These are phyloP conservation scores for Aspergillus ibericus DNA, from an alignment of 2,329 filamentous ascomycete genomes.

Conservation along the genomic window DNA sequence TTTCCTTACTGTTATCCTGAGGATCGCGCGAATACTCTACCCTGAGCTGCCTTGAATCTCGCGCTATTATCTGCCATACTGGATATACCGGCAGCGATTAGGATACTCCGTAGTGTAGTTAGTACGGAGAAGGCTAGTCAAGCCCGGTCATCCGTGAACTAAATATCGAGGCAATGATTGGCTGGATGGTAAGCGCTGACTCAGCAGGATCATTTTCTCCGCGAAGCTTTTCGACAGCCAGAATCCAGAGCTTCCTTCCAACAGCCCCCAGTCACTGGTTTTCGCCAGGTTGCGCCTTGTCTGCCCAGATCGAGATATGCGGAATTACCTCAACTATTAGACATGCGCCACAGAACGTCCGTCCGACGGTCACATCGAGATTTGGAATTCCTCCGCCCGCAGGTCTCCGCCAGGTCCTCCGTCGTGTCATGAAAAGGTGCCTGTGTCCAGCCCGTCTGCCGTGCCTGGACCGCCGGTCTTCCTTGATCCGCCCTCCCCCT, in stretches of 20 bases:
- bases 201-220: constrained; percentile 1
- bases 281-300: neutral
- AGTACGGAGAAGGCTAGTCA: too few relatives aligned
- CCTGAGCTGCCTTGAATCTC: too few relatives aligned
- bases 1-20: too few relatives aligned
- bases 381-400: constrained; percentile 30
- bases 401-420: constrained; percentile 25
- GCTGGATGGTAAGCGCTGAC: neutral
- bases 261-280: neutral
- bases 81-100: too few relatives aligned
- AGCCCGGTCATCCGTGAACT: neutral
- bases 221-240: neutral
- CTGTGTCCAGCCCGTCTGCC: constrained; percentile 37
- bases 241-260: constrained; percentile 1
- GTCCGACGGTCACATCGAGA: constrained; percentile 25
- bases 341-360: constrained; percentile 29
- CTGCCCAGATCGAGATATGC: constrained; percentile 11
- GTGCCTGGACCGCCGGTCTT: constrained; percentile 32
- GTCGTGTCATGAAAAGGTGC: constrained; percentile 47
- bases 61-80: too few relatives aligned
- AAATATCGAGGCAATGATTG: neutral
- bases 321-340: constrained; percentile 21
- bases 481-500: constrained; percentile 16
- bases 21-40: too few relatives aligned
- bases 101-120: too few relatives aligned